phyloP scores from a whole-genome alignment of 257 asterid genomes.

The Penstemon barbatus region DNA sequence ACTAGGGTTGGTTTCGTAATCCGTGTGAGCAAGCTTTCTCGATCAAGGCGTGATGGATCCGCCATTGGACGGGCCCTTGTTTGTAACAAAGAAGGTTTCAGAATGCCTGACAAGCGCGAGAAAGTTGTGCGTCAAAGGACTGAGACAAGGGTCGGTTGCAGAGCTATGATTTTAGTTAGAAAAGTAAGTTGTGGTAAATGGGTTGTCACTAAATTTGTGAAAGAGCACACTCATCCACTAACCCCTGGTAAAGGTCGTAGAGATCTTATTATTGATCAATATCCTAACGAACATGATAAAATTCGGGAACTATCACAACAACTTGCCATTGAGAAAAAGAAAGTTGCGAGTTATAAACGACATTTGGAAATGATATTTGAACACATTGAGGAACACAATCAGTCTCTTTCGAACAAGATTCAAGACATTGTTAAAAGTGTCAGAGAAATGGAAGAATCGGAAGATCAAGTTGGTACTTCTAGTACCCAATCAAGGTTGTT shows the following conservation, averaged over 20 bases:
- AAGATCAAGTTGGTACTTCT: slow-evolving; percentile 50
- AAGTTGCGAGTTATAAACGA: slow-evolving; percentile 81
- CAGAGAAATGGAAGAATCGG: slow-evolving; percentile 65
- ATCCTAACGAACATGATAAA: slow-evolving; percentile 91
- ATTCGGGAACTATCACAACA: slow-evolving; percentile 87
- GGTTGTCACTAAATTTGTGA: slow-evolving; percentile 82
- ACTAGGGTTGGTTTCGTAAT: slow-evolving; percentile 82
- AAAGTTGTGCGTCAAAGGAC: slow-evolving; percentile 88
- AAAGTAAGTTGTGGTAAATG: slow-evolving; percentile 83
- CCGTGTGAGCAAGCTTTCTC: slow-evolving; percentile 98
- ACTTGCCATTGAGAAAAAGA: slow-evolving; percentile 86
- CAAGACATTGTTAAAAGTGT: slow-evolving; percentile 71
- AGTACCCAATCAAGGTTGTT: slow-evolving; percentile 29
- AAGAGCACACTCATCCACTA: slow-evolving; percentile 88
- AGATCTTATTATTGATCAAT: slow-evolving; percentile 82
- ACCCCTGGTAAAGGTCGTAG: slow-evolving; percentile 91
- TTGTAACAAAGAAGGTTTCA: slow-evolving; percentile 96
- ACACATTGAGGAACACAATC: slow-evolving; percentile 91
- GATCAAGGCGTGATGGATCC: slow-evolving; percentile 97
- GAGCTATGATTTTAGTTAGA: slow-evolving; percentile 93
- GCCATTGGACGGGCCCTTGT: slow-evolving; percentile 98
- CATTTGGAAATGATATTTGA: slow-evolving; percentile 89
- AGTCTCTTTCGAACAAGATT: slow-evolving; percentile 76
- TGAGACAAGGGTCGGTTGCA: slow-evolving; percentile 98
- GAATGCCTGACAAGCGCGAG: slow-evolving; percentile 92